A percentile compares a stretch with the other conserved stretches of the same genome.
Conservation (phyloP, 495 filamentous ascomycete species). For the Parathielavia hyrcaniae region DNA sequence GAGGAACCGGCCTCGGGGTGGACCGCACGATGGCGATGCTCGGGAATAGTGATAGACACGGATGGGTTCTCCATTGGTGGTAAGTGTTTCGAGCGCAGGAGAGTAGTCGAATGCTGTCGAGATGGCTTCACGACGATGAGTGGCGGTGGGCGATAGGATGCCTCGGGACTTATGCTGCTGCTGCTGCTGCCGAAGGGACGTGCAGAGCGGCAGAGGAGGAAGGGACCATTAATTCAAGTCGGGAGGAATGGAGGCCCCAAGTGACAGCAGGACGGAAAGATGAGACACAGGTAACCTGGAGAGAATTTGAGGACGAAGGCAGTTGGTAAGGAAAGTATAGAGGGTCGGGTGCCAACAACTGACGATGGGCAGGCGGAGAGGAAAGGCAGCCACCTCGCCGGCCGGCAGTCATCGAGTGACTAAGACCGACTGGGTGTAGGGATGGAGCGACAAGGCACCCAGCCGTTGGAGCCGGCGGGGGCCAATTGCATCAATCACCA, state of each 20-base stretch:
- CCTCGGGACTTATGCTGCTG: constrained; percentile 11
- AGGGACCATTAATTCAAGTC: constrained; percentile 24
- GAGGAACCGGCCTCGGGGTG: constrained; percentile 42
- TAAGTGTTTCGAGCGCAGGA: not conserved
- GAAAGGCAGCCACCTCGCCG: constrained; percentile 5
- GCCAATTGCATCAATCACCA: not conserved
- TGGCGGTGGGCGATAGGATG: constrained; percentile 6
- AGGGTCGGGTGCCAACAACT: not conserved
- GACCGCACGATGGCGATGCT: constrained; percentile 33
- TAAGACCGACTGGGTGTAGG: constrained; percentile 6
- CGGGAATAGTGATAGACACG: constrained; percentile 50
- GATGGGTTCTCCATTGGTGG: constrained; percentile 37
- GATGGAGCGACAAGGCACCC: constrained; percentile 5
- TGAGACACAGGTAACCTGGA: not conserved
- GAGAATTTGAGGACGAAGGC: not conserved
- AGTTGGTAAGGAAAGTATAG: not conserved
- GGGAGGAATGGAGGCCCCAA: not conserved
- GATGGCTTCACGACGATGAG: not conserved
- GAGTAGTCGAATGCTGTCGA: not conserved
- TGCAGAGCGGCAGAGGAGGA: constrained; percentile 25
- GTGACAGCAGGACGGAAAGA: not conserved
- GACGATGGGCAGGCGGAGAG: constrained; percentile 4
- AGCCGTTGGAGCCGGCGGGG: constrained; percentile 4
- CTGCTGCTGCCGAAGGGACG: constrained; percentile 21
- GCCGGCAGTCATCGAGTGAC: constrained; percentile 2